Evolutionary conservation across 1,284 basidiomycete species (phyloP), one percentile per base, ranked within the genome.

Genomic region (Schizophyllum amplum): DNA sequence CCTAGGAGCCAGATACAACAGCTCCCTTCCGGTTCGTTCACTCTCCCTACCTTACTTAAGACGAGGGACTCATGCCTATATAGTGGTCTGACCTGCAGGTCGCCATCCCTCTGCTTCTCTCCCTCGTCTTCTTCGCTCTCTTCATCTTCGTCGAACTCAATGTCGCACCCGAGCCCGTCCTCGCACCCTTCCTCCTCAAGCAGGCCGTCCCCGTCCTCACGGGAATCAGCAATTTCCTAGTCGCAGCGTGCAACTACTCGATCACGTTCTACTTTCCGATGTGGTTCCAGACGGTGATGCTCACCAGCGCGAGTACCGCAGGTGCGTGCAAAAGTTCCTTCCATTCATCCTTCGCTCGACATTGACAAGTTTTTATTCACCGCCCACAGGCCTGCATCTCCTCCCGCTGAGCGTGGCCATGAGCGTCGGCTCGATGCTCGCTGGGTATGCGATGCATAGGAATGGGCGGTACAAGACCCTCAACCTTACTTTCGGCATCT

Each of bases 211-310:
- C 87, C 0, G 78, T 89, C 9, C 77, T 90, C 1, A 83, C 91
- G 24, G 85, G 86, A 6, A 70, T 76, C 53, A 86, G 83, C 65
- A 92, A 92, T 66, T 88, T 92, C 65, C 77, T 90, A 25, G 86
- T 92, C 20, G 76, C 86, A 1, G 77, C 80, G 21, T 89, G 85
- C 68, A 91, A 90, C 64, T 89, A 92, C 64, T 72, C 84, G 0
- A 76, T 87, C 62, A 85, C 83, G 68, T 90, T 90, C 70, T 91
- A 90, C 71, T 90, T 82, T 67, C 92, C 92, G 1, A 87, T 88
- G 70, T 93, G 85, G 86, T 94, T 93, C 69, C 90, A 94, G 69
- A 90, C 88, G 0, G 91, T 94, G 9, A 75, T 82, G 62, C 71
- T 90, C 53, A 82, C 86, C 13, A 86, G 77, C 52, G 84, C 89